Conservation (phyloP, 164 flowering plant genomes). For the Buxus sempervirens region DNA sequence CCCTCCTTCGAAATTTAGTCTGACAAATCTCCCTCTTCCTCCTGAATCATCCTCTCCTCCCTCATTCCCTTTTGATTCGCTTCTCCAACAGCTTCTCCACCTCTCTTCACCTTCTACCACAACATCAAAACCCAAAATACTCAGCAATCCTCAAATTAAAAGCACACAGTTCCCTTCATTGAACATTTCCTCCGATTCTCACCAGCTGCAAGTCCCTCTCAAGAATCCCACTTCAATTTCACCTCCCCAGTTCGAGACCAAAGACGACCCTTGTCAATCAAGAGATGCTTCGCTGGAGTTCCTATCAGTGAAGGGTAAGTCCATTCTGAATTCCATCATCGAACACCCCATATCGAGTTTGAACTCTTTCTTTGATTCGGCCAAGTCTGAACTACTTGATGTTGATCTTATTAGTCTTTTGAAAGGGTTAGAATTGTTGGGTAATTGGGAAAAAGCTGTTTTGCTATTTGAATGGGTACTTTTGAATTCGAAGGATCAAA, state of each 20-base stretch:
- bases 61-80: conserved; percentile 61
- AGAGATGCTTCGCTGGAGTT: conserved; percentile 36
- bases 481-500: conserved; percentile 16
- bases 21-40: conserved; percentile 45
- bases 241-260: conserved; percentile 9
- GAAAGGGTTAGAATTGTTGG: conserved; percentile 59
- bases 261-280: conserved; percentile 11
- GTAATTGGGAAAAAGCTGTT: conserved; percentile 64
- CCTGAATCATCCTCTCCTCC: conserved; percentile 38
- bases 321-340: conserved; percentile 41
- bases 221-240: conserved; percentile 29
- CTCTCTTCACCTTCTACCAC: conserved; percentile 37
- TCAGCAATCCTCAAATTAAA: conserved; percentile 10
- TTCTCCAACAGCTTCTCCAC: conserved; percentile 63
- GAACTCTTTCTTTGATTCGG: conserved; percentile 42
- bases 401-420: conserved; percentile 59
- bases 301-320: conserved; percentile 51
- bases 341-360: conserved; percentile 39
- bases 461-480: conserved; percentile 69
- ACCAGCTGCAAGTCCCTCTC: conserved; percentile 9
- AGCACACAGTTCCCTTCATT: conserved; percentile 25
- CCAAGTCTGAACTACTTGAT: conserved; percentile 44
- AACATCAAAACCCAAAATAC: conserved; percentile 14
- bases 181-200: conserved; percentile 15
- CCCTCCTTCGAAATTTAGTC: conserved; percentile 44